Conservation (phyloP, 2,329 filamentous ascomycete species). For the Paracorniculantispora psalliotae region DNA sequence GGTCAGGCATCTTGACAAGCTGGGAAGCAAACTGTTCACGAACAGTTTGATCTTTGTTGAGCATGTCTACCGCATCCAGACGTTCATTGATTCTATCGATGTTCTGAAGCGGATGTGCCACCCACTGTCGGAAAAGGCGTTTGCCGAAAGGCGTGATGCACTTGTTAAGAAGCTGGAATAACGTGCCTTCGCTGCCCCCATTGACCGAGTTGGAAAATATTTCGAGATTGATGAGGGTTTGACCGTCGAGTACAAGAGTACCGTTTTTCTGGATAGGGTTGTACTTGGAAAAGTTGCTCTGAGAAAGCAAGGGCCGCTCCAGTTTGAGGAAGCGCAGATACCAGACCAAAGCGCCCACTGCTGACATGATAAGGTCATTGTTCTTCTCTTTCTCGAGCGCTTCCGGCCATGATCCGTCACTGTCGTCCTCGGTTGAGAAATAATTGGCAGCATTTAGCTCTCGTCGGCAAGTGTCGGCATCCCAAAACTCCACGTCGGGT, state of each 20-base stretch:
- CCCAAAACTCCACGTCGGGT: slow-evolving; percentile 83
- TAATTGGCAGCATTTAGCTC: slow-evolving; percentile 79
- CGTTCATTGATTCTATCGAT: slow-evolving; percentile 85
- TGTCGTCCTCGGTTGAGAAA: slow-evolving; percentile 56
- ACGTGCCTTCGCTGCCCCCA: slow-evolving; percentile 75
- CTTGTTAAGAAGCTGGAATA: slow-evolving; percentile 86
- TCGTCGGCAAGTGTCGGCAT: slow-evolving; percentile 72
- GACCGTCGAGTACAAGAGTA: slow-evolving; percentile 87
- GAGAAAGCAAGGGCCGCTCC: slow-evolving; percentile 78
- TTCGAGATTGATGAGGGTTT: slow-evolving; percentile 97
- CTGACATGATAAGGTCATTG: slow-evolving; percentile 82
- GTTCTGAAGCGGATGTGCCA: slow-evolving; percentile 90
- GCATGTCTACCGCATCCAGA: slow-evolving; percentile 85
- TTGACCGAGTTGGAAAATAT: slow-evolving; percentile 92
- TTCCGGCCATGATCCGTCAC: slow-evolving; percentile 69
- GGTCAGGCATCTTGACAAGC: slow-evolving; percentile 84
- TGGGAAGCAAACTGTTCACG: slow-evolving; percentile 86
- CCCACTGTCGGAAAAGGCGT: slow-evolving; percentile 91
- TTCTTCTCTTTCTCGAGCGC: slow-evolving; percentile 66
- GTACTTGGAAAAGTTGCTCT: slow-evolving; percentile 88
- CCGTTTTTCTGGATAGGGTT: slow-evolving; percentile 87
- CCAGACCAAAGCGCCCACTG: slow-evolving; percentile 80
- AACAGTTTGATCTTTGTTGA: slow-evolving; percentile 76
- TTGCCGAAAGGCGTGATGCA: slow-evolving; percentile 98
- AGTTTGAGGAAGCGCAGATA: slow-evolving; percentile 86